Percentiles rank a stretch among this genome's conserved stretches.
phyloP scores from a whole-genome alignment of 495 filamentous ascomycete genomes.

The Cercophora sp. region DNA sequence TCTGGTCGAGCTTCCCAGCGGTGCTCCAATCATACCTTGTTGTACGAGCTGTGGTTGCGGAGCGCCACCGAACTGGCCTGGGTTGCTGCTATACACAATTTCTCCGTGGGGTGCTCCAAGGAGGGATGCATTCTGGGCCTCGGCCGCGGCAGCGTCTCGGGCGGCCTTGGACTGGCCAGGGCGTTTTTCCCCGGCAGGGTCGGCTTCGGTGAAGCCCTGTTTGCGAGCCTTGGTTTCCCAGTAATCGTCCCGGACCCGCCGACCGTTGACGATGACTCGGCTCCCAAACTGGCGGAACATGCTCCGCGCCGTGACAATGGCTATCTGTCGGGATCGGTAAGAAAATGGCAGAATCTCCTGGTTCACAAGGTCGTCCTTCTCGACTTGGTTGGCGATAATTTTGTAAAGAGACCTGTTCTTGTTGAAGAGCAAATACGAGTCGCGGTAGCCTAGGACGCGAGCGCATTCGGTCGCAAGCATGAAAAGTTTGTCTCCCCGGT shows the following conservation, averaged over 20 bases:
- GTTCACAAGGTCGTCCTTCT: constrained; percentile 93
- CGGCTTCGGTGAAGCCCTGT: constrained; percentile 97
- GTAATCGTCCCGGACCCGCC: constrained; percentile 94
- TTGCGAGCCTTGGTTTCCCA: constrained; percentile 97
- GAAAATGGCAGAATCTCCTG: constrained; percentile 97
- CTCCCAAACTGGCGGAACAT: constrained; percentile 99
- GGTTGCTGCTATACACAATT: constrained; percentile 78
- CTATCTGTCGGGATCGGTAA: constrained; percentile 95
- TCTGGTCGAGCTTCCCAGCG: constrained; percentile 60
- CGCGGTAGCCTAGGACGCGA: constrained; percentile 86
- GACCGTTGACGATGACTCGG: constrained; percentile 81
- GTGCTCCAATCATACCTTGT: constrained; percentile 61
- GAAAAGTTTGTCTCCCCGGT: constrained; percentile 88
- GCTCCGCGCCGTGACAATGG: constrained; percentile 95
- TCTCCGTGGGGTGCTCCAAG: constrained; percentile 65
- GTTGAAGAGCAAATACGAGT: constrained; percentile 98
- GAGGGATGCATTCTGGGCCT: constrained; percentile 41
- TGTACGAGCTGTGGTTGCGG: constrained; percentile 66
- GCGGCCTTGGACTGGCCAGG: constrained; percentile 79
- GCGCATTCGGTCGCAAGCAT: constrained; percentile 99
- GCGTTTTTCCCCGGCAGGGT: constrained; percentile 92
- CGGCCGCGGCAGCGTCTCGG: constrained; percentile 71
- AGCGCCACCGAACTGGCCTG: constrained; percentile 52
- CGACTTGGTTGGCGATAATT: constrained; percentile 92
- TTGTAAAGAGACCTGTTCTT: constrained; percentile 97